Conservation (phyloP, 164 flowering plant species). For the Tinospora cordifolia region DNA sequence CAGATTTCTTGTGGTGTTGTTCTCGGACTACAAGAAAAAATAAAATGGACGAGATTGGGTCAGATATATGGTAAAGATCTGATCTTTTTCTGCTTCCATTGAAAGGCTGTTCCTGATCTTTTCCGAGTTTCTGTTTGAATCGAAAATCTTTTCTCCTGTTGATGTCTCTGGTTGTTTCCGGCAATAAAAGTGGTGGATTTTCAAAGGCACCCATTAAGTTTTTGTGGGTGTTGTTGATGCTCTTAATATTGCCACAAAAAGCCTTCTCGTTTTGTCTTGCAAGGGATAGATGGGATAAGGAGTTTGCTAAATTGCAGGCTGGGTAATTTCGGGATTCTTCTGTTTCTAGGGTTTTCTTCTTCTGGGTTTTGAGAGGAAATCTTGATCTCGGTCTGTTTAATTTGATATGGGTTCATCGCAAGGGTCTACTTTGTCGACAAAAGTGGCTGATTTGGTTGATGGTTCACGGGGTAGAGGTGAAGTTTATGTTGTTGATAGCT, state of each 20-base stretch:
- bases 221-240: constrained; percentile 36
- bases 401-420: constrained; percentile 67
- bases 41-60: neutral
- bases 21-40: too few relatives aligned
- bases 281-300: constrained; percentile 83
- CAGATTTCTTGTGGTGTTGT: too few relatives aligned
- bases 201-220: constrained; percentile 30
- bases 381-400: constrained; percentile 37
- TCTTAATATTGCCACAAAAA: constrained; percentile 23
- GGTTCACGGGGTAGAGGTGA: constrained; percentile 36
- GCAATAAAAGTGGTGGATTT: constrained; percentile 31
- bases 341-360: neutral
- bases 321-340: constrained; percentile 32
- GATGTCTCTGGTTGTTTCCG: constrained; percentile 41
- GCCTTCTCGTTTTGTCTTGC: constrained; percentile 39
- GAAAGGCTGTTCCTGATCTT: constrained; percentile 12
- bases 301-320: constrained; percentile 51
- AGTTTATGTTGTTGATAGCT: constrained; percentile 36
- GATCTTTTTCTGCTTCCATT: neutral
- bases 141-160: constrained; percentile 13
- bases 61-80: neutral
- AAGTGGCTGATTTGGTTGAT: constrained; percentile 60
- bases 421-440: constrained; percentile 56
- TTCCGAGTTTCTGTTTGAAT: neutral
- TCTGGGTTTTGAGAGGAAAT: neutral